phyloP scores from a whole-genome alignment of 2,329 filamentous ascomycete species.

The Pyrenophora teres region DNA sequence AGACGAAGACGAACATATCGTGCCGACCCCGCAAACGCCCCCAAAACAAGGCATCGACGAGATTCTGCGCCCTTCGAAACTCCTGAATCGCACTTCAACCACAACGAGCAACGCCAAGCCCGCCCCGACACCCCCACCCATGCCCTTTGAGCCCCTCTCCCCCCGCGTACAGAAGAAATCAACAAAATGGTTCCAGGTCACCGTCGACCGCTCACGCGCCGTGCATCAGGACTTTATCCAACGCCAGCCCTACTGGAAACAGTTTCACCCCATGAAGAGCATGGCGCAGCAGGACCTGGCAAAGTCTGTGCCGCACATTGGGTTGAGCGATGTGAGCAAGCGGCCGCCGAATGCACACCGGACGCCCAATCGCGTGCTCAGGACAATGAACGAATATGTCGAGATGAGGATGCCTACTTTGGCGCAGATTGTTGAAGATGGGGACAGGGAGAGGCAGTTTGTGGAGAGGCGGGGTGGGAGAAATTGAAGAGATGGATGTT shows the following conservation, averaged over 20 bases:
- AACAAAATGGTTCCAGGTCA: slow-evolving; percentile 49
- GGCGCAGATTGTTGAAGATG: slow-evolving; percentile 37
- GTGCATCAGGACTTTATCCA: slow-evolving; percentile 52
- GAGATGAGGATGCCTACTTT: slow-evolving; percentile 38
- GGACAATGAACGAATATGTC: slow-evolving; percentile 28
- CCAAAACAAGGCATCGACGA: slow-evolving; percentile 33
- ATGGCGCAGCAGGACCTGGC: slow-evolving; percentile 47
- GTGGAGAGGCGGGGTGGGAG: not conserved
- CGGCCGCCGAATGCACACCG: slow-evolving; percentile 40
- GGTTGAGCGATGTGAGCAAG: slow-evolving; percentile 49
- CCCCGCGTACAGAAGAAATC: slow-evolving; percentile 6
- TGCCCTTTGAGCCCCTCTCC: slow-evolving; percentile 32
- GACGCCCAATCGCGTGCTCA: slow-evolving; percentile 40
- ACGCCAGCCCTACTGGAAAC: slow-evolving; percentile 41
- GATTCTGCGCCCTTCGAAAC: slow-evolving; percentile 35
- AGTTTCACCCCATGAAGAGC: slow-evolving; percentile 38
- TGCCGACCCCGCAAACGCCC: slow-evolving; percentile 2
- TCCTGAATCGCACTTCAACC: slow-evolving; percentile 22
- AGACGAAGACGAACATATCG: slow-evolving; percentile 20
- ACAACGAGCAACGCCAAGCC: slow-evolving; percentile 4
- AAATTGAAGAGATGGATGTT: not conserved
- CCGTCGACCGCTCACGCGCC: slow-evolving; percentile 45
- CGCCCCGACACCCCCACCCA: slow-evolving; percentile 10
- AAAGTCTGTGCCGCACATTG: slow-evolving; percentile 47
- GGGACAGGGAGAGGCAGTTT: slow-evolving; percentile 6